Conservation (phyloP, 768 basidiomycete genomes). For the Leccinum uliginosum region DNA sequence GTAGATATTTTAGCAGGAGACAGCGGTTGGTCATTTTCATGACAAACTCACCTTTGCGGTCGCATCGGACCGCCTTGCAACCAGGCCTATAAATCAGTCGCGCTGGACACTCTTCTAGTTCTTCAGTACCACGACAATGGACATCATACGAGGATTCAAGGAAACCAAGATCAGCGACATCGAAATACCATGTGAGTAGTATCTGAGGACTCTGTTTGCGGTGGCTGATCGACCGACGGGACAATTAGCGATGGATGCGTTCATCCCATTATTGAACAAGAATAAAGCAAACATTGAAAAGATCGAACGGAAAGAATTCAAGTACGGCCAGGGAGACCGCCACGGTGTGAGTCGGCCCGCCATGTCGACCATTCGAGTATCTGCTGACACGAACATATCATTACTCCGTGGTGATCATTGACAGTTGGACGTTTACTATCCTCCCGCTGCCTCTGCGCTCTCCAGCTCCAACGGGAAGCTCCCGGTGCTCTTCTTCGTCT, state of each 20-base stretch:
- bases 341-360: conserved; percentile 28
- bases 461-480: conserved; percentile 27
- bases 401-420: not conserved
- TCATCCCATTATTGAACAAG: conserved; percentile 47
- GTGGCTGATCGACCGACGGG: conserved; percentile 5
- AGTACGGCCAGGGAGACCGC: conserved; percentile 46
- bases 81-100: not conserved
- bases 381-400: not conserved
- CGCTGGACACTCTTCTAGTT: not conserved
- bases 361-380: not conserved
- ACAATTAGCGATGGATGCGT: conserved; percentile 41
- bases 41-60: not conserved
- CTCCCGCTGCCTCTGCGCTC: conserved; percentile 27
- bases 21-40: not conserved
- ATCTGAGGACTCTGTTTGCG: not conserved
- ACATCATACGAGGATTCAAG: conserved; percentile 30
- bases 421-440: conserved; percentile 70
- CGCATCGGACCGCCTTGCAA: not conserved
- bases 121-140: conserved; percentile 26
- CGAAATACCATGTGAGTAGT: conserved; percentile 32
- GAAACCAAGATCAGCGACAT: conserved; percentile 30
- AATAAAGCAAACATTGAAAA: conserved; percentile 43
- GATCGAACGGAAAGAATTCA: conserved; percentile 50
- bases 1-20: no score
- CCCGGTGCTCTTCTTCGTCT: conserved; percentile 59